These are phyloP conservation scores for Wallacemonas sp. DNA, from an alignment of 208 protist genomes.

Conservation along the genomic window DNA sequence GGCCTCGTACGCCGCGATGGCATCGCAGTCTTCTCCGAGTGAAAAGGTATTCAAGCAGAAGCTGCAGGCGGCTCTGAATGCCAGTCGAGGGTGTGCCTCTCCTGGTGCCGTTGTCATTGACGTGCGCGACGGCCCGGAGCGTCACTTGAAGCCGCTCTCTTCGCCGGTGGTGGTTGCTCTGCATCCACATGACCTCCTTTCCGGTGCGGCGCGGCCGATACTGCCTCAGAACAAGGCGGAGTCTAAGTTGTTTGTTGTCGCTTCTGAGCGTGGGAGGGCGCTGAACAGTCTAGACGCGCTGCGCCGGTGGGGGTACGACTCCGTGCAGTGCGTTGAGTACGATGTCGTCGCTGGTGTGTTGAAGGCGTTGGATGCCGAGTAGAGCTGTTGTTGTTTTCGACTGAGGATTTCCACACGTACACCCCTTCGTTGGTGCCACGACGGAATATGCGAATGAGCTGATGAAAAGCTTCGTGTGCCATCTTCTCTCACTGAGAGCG, in stretches of 20 bases:
- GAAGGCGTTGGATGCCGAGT: neutral
- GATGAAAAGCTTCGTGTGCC: slow-evolving; percentile 4
- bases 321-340: slow-evolving; percentile 41
- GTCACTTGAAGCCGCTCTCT: slow-evolving; percentile 18
- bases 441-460: too few relatives aligned
- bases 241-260: slow-evolving; percentile 63
- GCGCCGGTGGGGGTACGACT: slow-evolving; percentile 72
- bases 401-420: too few relatives aligned
- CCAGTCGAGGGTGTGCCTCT: neutral
- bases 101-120: slow-evolving; percentile 62
- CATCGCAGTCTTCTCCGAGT: neutral
- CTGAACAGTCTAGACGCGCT: slow-evolving; percentile 51
- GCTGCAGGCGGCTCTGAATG: slow-evolving; percentile 10
- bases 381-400: too few relatives aligned
- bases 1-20: slow-evolving; percentile 26
- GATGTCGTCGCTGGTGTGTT: slow-evolving; percentile 25
- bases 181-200: slow-evolving; percentile 79
- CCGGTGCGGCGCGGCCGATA: slow-evolving; percentile 62
- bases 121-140: slow-evolving; percentile 47
- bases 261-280: slow-evolving; percentile 42
- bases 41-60: slow-evolving; percentile 8
- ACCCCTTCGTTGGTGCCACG: too few relatives aligned
- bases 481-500: neutral
- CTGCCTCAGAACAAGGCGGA: slow-evolving; percentile 44
- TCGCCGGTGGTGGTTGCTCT: slow-evolving; percentile 35